Base-by-base conservation (phyloP, 2,329 filamentous ascomycete species). In the Pseudocercospora fuligena region DNA sequence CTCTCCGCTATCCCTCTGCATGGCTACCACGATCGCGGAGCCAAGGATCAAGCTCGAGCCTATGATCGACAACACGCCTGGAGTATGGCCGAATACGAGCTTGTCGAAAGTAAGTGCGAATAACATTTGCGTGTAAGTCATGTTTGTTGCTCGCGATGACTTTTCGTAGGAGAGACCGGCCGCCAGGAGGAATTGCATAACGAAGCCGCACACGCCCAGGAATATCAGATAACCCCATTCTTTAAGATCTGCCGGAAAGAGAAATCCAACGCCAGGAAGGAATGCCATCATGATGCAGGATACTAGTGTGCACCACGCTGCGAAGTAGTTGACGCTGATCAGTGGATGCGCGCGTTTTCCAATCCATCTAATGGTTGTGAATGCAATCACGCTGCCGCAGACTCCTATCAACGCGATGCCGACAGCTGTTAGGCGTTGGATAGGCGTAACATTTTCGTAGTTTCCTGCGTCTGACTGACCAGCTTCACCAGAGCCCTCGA, bases 301-400 rank as follows among this genome's bases (percentile, higher is more conserved):
- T 57, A 97, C 88, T 2, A 93, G 73, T 0, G 88, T 90, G 72
- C 90, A 92, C 81, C 87, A 90, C 0, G 83, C 81, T 2, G 89
- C 88, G 74, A 97, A 97, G 79, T 94, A 96, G 73, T 92, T 96
- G 64, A 97, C 92, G 1, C 88, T 91, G 65, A 97, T 88, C n/a
- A 97, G 82, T 0, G 93, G 88, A 75, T 97, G 92, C 0, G 91
- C 90, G 29, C 92, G 86, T 72, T 88, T 87, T 14, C 94, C 93
- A 67, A 97, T 94, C 79, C 90, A 88, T 16, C 93, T 86, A 69
- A 97, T 90, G 0, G 87, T 87, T 0, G 89, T 92, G 74, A 89
- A 93, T 7, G 92, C 92, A 2, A 86, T 86, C 0, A 92, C 88
- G 7, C 89, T 87, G 8, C 94, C 94, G 0, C 93, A 72, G 0